Percentiles rank a stretch among this genome's conserved stretches.
Evolutionary conservation across 768 basidiomycete species (phyloP).

Genomic region (Panellus pusillus): DNA sequence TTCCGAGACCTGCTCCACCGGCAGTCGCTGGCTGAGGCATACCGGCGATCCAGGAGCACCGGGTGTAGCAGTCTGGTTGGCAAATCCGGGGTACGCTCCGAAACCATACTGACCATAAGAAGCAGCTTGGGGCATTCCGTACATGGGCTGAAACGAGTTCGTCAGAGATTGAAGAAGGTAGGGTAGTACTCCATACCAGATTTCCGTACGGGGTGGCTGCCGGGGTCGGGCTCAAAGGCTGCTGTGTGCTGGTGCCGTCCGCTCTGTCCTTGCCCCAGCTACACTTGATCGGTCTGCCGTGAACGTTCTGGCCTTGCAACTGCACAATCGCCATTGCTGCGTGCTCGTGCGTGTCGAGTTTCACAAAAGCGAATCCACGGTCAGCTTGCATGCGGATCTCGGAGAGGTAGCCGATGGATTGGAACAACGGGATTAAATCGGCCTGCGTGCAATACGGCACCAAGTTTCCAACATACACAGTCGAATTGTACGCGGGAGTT

Average conservation of each 20-base stretch:
- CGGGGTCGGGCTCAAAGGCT: constrained; percentile 62
- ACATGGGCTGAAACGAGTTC: constrained; percentile 64
- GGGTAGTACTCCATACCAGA: constrained; percentile 55
- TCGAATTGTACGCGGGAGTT: constrained; percentile 91
- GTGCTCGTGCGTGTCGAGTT: constrained; percentile 97
- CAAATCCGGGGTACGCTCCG: constrained; percentile 71
- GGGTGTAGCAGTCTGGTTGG: constrained; percentile 53
- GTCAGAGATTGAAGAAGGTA: background rate
- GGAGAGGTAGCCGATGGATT: constrained; percentile 96
- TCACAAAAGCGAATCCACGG: constrained; percentile 98
- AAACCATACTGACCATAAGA: constrained; percentile 81
- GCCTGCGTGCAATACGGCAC: constrained; percentile 97
- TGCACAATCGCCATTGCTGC: constrained; percentile 98
- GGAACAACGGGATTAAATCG: constrained; percentile 96
- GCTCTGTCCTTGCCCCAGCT: constrained; percentile 98
- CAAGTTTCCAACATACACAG: constrained; percentile 98
- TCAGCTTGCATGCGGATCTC: constrained; percentile 99
- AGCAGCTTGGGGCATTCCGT: constrained; percentile 83
- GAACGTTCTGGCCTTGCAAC: constrained; percentile 94
- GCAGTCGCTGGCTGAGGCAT: constrained; percentile 58
- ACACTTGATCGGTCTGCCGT: constrained; percentile 96
- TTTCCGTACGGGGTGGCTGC: constrained; percentile 71
- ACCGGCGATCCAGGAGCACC: constrained; percentile 53
- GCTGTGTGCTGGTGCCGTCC: constrained; percentile 61
- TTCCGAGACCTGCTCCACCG: constrained; percentile 55